These are phyloP conservation scores for Dryadomyces quercus-mongolicae DNA, from an alignment of 2,329 filamentous ascomycete genomes.

Conservation along the genomic window DNA sequence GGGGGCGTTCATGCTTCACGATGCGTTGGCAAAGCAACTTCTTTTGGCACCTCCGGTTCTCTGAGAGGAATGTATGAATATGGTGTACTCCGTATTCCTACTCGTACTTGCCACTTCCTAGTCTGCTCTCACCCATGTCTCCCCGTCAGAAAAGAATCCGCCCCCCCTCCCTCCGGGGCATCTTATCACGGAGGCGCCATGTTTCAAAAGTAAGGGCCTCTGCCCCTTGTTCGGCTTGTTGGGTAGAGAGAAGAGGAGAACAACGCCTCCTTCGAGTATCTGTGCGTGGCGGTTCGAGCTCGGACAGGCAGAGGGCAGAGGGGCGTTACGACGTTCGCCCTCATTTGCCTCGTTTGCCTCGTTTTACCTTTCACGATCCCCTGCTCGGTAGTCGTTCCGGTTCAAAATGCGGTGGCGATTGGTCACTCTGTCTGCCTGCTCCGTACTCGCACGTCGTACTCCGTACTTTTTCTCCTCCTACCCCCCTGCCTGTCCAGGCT, in stretches of 20 bases:
- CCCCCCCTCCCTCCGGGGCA: not conserved
- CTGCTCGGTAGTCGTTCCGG: not conserved
- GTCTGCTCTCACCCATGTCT: not conserved
- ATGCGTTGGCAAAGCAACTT: no score
- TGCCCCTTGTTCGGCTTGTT: not conserved
- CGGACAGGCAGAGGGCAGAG: not conserved
- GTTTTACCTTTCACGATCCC: not conserved
- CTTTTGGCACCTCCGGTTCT: no score
- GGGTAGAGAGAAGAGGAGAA: not conserved
- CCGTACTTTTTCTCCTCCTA: not conserved
- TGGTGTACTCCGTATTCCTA: not conserved
- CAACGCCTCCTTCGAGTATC: not conserved
- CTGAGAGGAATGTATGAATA: no score
- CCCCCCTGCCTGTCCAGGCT: not conserved
- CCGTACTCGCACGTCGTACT: no score
- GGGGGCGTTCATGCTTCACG: no score
- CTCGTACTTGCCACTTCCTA: not conserved
- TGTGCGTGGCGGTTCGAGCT: not conserved
- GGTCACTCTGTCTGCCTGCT: not conserved
- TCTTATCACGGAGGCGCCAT: constrained; percentile 5
- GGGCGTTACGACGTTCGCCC: not conserved
- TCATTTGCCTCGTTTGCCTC: not conserved
- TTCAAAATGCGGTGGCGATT: not conserved
- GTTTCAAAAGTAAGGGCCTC: not conserved
- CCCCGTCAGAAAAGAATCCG: not conserved